Evolutionary conservation across 2,329 filamentous ascomycete species (phyloP).

Genomic region (Teratosphaeria viscida): DNA sequence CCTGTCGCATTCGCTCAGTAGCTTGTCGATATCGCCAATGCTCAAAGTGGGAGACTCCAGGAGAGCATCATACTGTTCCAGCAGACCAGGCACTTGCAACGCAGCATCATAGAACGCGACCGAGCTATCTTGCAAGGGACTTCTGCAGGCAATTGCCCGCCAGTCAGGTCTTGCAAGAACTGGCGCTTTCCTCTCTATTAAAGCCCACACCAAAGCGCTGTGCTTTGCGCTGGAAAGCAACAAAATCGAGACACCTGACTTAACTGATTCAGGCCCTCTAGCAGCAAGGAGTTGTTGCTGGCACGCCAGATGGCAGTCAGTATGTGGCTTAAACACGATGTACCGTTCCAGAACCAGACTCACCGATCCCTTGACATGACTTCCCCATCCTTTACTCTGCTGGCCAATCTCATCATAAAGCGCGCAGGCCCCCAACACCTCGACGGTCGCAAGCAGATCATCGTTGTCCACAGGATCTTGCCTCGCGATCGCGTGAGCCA

Average conservation of each 20-base stretch:
- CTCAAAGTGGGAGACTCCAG: not conserved
- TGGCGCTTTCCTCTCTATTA: slow-evolving; percentile 20
- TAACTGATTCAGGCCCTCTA: slow-evolving; percentile 15
- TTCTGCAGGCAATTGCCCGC: slow-evolving; percentile 16
- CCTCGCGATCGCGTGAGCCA: slow-evolving; percentile 11
- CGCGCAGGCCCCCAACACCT: slow-evolving; percentile 20
- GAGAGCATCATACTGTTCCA: slow-evolving; percentile 17
- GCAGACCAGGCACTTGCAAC: slow-evolving; percentile 19
- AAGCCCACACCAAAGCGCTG: slow-evolving; percentile 14
- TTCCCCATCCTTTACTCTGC: slow-evolving; percentile 17
- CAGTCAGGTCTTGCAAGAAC: slow-evolving; percentile 19
- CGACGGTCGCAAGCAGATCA: slow-evolving; percentile 20
- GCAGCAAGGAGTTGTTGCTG: slow-evolving; percentile 19
- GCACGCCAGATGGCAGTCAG: not conserved
- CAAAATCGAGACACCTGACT: slow-evolving; percentile 15
- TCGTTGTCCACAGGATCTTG: slow-evolving; percentile 13
- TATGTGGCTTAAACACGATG: not conserved
- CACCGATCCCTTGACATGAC: slow-evolving; percentile 17
- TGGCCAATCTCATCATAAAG: slow-evolving; percentile 23
- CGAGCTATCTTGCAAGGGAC: slow-evolving; percentile 13
- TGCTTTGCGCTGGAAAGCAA: slow-evolving; percentile 20
- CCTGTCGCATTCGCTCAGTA: slow-evolving; percentile 11
- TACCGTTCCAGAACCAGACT: not conserved
- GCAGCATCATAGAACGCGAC: slow-evolving; percentile 20
- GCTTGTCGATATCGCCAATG: slow-evolving; percentile 7